Percentiles rank a stretch among this genome's conserved stretches.
Conservation (phyloP, 441 rosid genomes). For the Sinapis alba region DNA sequence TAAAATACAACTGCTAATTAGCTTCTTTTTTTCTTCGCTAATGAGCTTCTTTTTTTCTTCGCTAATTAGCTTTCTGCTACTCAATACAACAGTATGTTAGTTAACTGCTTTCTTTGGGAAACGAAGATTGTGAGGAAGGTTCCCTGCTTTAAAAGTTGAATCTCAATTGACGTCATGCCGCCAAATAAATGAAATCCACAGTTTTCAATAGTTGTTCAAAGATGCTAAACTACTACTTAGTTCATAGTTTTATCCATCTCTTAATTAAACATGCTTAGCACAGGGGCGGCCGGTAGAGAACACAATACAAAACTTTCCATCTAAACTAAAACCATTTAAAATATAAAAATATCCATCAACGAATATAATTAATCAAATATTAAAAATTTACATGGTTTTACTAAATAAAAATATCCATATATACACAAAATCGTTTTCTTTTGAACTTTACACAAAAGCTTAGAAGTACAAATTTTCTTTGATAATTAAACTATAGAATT, state of each 20-base stretch:
- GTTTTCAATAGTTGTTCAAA: slow-evolving; percentile 17
- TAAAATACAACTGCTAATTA: background rate
- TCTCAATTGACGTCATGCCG: slow-evolving; percentile 18
- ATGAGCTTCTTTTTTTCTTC: background rate
- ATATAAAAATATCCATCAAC: background rate
- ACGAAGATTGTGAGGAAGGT: slow-evolving; percentile 16
- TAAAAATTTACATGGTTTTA: background rate
- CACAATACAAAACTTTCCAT: background rate
- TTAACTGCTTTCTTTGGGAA: background rate
- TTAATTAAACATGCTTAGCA: background rate
- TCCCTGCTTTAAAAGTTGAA: slow-evolving; percentile 2
- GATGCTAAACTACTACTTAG: slow-evolving; percentile 5
- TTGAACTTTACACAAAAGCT: background rate
- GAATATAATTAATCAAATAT: background rate
- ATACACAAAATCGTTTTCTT: background rate
- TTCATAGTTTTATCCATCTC: background rate
- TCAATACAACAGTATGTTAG: background rate
- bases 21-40: background rate
- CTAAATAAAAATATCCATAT: background rate
- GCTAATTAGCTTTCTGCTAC: too few species aligned
- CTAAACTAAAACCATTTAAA: background rate
- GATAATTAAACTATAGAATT: background rate
- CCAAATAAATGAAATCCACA: slow-evolving; percentile 26
- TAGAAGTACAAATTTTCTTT: background rate
- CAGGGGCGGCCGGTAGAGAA: background rate